Percentiles rank a stretch among this genome's conserved stretches.
phyloP scores from a whole-genome alignment of 805 yeast genomes.

The Tetrapisispora arboricola region DNA sequence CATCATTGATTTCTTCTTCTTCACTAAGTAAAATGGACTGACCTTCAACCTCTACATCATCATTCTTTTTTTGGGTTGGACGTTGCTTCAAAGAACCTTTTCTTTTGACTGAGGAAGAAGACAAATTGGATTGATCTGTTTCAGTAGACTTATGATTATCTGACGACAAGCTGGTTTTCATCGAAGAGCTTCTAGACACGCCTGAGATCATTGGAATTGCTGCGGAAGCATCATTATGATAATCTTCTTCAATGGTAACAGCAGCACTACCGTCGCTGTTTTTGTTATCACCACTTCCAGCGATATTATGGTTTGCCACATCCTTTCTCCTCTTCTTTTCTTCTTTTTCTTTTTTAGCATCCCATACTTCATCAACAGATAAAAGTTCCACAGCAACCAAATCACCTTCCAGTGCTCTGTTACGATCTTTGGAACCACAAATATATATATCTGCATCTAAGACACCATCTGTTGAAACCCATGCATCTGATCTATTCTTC shows the following conservation, averaged over 20 bases:
- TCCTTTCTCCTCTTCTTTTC: conserved; percentile 90
- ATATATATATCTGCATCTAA: conserved; percentile 95
- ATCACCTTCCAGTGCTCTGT: conserved; percentile 95
- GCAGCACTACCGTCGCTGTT: conserved; percentile 27
- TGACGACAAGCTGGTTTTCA: not conserved
- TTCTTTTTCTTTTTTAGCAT: conserved; percentile 89
- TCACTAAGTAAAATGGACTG: conserved; percentile 85
- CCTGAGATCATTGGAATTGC: conserved; percentile 23
- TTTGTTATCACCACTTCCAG: conserved; percentile 16
- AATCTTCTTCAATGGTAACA: conserved; percentile 42
- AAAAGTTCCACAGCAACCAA: conserved; percentile 90
- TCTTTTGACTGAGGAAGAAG: conserved; percentile 37
- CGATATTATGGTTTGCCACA: conserved; percentile 14
- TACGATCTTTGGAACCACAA: conserved; percentile 97
- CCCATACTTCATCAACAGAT: conserved; percentile 97
- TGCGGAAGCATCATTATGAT: conserved; percentile 73
- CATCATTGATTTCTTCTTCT: conserved; percentile 92
- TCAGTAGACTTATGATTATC: conserved; percentile 5
- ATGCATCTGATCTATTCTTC: conserved; percentile 94
- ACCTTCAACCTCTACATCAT: conserved; percentile 97
- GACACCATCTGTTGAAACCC: conserved; percentile 93
- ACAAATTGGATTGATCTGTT: conserved; percentile 6
- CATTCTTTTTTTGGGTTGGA: conserved; percentile 94
- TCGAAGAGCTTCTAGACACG: not conserved
- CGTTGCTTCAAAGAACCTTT: conserved; percentile 88